Evolutionary conservation across 768 basidiomycete species (phyloP).

Genomic region (Phylloporus rhodoxanthus): DNA sequence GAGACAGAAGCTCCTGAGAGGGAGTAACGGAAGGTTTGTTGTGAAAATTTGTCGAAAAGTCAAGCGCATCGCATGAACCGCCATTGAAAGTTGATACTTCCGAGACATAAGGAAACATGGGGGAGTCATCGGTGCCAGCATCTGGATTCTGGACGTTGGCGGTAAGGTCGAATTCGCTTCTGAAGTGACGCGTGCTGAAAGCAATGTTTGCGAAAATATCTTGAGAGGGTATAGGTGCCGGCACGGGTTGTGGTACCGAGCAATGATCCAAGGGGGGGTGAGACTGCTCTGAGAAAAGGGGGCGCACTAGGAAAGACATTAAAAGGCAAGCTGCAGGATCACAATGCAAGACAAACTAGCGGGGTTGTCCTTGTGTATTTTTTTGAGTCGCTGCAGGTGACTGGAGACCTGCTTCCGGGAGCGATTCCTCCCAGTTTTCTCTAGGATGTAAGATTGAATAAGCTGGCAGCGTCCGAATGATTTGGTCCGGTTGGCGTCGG

Average conservation of each 20-base stretch:
- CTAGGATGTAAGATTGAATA: conserved; percentile 35
- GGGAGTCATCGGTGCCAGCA: not conserved
- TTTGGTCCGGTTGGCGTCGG: conserved; percentile 13
- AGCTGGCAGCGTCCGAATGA: conserved; percentile 37
- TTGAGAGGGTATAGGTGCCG: conserved; percentile 3
- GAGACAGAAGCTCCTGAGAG: conserved; percentile 7
- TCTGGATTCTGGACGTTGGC: conserved; percentile 5
- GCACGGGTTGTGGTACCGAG: not conserved
- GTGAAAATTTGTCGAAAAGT: conserved; percentile 6
- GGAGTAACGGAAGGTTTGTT: conserved; percentile 1
- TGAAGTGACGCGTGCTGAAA: conserved; percentile 7
- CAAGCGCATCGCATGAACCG: not conserved
- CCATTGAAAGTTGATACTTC: conserved; percentile 3
- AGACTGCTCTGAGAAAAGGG: conserved; percentile 23
- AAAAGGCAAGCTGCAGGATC: not conserved
- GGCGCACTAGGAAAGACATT: conserved; percentile 13
- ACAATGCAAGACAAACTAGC: conserved; percentile 23
- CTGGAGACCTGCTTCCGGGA: conserved; percentile 38
- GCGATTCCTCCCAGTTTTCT: conserved; percentile 35
- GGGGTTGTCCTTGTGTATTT: conserved; percentile 28
- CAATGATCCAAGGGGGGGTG: conserved; percentile 12
- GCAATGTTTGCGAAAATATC: conserved; percentile 9
- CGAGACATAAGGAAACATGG: conserved; percentile 5
- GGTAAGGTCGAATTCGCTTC: conserved; percentile 10
- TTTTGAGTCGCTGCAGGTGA: conserved; percentile 36